Evolutionary conservation across 2,329 filamentous ascomycete species (phyloP).

Genomic region (Colletotrichum cereale): DNA sequence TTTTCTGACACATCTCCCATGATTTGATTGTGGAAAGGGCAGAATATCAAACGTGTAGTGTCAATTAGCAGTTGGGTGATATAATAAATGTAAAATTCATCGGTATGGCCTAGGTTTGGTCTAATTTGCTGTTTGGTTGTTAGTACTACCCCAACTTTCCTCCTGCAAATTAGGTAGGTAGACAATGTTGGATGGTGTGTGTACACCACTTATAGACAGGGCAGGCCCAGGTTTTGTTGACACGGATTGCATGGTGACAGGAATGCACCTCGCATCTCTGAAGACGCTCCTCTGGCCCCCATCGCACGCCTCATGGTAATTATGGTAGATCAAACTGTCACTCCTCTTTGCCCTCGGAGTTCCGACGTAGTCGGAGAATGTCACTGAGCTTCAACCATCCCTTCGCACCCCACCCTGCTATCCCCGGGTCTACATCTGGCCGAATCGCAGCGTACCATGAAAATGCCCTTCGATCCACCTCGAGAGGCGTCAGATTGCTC

Average conservation of each 20-base stretch:
- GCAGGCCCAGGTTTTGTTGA: not conserved
- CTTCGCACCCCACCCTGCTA: constrained; percentile 87
- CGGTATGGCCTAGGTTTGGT: not conserved
- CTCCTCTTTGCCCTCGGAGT: not conserved
- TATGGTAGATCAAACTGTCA: not conserved
- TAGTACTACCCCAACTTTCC: not conserved
- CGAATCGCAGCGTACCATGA: constrained; percentile 83
- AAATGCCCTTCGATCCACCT: constrained; percentile 84
- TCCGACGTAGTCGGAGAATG: constrained; percentile 72
- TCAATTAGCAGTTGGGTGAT: not conserved
- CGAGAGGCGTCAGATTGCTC: constrained; percentile 72
- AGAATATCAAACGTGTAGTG: not conserved
- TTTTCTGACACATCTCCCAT: not conserved
- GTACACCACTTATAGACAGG: not conserved
- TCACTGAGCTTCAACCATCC: constrained; percentile 74
- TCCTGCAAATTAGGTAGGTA: not conserved
- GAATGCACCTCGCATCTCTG: not conserved
- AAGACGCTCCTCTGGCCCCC: not conserved
- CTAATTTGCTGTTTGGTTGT: not conserved
- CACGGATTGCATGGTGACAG: not conserved
- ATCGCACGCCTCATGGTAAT: not conserved
- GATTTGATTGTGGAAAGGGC: not conserved
- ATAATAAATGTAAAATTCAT: not conserved
- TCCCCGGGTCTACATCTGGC: constrained; percentile 80
- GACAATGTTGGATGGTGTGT: not conserved